These are phyloP conservation scores for Monosporascus cannonballus DNA, from an alignment of 2,329 filamentous ascomycete genomes.

Conservation along the genomic window DNA sequence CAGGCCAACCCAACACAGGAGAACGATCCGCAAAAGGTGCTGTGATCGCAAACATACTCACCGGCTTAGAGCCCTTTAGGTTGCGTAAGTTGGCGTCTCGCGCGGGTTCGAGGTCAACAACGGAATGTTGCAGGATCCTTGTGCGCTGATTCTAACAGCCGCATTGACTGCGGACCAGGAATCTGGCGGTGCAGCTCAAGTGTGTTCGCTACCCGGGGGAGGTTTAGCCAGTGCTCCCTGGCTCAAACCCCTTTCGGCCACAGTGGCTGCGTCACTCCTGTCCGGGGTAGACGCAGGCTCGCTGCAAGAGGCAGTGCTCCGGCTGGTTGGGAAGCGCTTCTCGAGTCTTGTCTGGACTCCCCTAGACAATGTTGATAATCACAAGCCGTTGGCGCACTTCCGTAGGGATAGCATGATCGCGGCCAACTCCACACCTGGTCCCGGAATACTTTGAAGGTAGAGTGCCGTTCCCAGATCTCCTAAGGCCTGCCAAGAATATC, in stretches of 20 bases:
- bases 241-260: not conserved
- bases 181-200: conserved; percentile 13
- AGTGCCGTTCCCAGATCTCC: conserved; percentile 22
- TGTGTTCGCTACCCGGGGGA: not conserved
- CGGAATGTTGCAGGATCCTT: not conserved
- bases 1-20: too few relatives aligned
- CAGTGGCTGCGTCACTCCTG: not conserved
- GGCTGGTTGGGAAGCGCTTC: conserved; percentile 1
- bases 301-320: conserved; percentile 13
- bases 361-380: conserved; percentile 15
- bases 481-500: conserved; percentile 4
- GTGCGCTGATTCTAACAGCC: conserved; percentile 5
- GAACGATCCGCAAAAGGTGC: too few relatives aligned
- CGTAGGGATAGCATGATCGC: conserved; percentile 31
- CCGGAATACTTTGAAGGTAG: conserved; percentile 23
- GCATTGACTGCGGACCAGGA: conserved; percentile 1
- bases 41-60: conserved; percentile 12
- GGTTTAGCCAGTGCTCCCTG: not conserved
- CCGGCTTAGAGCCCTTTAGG: conserved; percentile 11
- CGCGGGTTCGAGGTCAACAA: conserved; percentile 13
- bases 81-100: conserved; percentile 7
- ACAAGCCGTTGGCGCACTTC: too few relatives aligned
- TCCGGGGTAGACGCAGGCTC: conserved; percentile 7
- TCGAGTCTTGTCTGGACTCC: conserved; percentile 5
- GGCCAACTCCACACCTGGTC: conserved; percentile 29